A percentile compares a stretch with the other conserved stretches of the same genome.
These are phyloP conservation scores for Euphorbia pulcherrima DNA, from an alignment of 345 rosid genomes.

Conservation along the genomic window DNA sequence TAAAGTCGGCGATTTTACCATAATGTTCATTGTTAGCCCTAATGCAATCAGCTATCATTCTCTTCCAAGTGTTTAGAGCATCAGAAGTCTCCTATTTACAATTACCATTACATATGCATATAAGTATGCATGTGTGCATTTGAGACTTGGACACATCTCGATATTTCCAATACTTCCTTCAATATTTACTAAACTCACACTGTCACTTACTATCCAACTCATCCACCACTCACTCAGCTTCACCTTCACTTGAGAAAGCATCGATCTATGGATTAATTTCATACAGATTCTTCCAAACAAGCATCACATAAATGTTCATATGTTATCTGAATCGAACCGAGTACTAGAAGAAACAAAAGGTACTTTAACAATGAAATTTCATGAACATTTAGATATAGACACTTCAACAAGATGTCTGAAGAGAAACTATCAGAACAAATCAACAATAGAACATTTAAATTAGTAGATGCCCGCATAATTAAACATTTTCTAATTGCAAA, in stretches of 20 bases:
- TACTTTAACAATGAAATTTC: neutral
- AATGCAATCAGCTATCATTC: neutral
- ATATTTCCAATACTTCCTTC: too few species aligned
- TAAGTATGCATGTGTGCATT: neutral
- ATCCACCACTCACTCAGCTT: neutral
- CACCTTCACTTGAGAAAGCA: neutral
- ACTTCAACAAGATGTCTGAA: neutral
- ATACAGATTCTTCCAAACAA: neutral
- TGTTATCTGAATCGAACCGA: neutral
- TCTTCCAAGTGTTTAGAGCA: neutral
- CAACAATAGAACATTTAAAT: neutral
- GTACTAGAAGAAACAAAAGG: neutral
- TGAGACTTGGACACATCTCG: too few species aligned
- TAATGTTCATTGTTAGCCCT: neutral
- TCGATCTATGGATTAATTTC: neutral
- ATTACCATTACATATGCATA: neutral
- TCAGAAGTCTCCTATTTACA: neutral
- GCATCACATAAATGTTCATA: neutral
- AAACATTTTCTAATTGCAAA: neutral
- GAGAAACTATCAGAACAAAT: neutral
- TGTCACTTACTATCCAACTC: neutral
- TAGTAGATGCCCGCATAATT: neutral
- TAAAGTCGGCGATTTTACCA: neutral
- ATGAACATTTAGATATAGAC: neutral
- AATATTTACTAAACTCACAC: too few species aligned